These are phyloP conservation scores for Paecilomyces niveus DNA, from an alignment of 2,329 filamentous ascomycete genomes.

Conservation along the genomic window DNA sequence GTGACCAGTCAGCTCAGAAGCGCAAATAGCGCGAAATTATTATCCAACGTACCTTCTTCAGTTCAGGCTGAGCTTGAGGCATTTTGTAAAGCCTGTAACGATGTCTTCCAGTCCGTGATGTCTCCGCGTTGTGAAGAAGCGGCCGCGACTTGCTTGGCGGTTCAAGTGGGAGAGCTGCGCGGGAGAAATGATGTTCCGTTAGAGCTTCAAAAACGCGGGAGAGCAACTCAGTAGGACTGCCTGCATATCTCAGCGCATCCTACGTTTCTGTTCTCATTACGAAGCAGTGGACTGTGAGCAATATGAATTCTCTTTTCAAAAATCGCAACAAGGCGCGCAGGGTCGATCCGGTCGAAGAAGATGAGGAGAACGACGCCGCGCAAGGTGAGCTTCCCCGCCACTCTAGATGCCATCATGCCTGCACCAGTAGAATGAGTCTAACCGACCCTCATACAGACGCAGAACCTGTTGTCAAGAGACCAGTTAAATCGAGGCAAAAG, in stretches of 20 bases:
- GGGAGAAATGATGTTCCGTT: slow-evolving; percentile 30
- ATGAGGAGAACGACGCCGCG: slow-evolving; percentile 31
- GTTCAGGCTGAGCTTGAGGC: slow-evolving; percentile 97
- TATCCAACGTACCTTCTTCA: slow-evolving; percentile 72
- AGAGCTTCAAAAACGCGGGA: slow-evolving; percentile 16
- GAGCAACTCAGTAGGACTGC: background rate
- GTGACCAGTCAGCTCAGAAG: slow-evolving; percentile 11
- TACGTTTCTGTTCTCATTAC: background rate
- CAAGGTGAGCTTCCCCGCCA: slow-evolving; percentile 34
- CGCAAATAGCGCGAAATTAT: slow-evolving; percentile 3
- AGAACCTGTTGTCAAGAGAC: slow-evolving; percentile 48
- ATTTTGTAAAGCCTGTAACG: slow-evolving; percentile 51
- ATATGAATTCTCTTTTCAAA: slow-evolving; percentile 53
- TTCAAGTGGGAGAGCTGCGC: slow-evolving; percentile 17
- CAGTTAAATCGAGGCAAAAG: slow-evolving; percentile 56
- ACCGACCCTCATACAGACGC: slow-evolving; percentile 31
- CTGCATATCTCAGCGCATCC: background rate
- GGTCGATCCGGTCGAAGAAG: slow-evolving; percentile 65
- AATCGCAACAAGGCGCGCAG: slow-evolving; percentile 65
- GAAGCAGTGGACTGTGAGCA: slow-evolving; percentile 1
- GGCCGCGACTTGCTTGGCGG: slow-evolving; percentile 1
- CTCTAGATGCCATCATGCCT: slow-evolving; percentile 2
- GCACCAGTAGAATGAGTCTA: slow-evolving; percentile 17
- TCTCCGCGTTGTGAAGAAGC: slow-evolving; percentile 19
- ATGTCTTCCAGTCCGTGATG: slow-evolving; percentile 15